Conservation (phyloP, 208 protist genomes). For the Dictyostelium gargantuum region DNA sequence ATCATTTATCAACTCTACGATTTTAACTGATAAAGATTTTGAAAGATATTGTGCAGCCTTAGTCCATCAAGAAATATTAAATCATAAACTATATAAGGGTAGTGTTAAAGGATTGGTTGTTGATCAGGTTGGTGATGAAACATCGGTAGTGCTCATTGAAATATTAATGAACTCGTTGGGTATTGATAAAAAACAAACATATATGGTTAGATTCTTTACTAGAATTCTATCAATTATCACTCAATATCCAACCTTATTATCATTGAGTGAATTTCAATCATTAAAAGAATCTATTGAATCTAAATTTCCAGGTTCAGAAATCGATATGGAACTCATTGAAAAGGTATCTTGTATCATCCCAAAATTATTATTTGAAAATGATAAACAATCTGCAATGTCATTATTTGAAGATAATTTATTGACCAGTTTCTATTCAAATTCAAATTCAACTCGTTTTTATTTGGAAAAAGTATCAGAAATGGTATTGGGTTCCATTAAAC, state of each 20-base stretch:
- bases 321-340: not conserved
- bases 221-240: not conserved
- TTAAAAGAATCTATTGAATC: not conserved
- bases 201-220: not conserved
- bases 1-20: not conserved
- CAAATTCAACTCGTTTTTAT: not conserved
- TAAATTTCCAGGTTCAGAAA: not conserved
- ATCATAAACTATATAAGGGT: not conserved
- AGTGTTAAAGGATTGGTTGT: not conserved
- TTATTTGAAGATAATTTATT: not conserved
- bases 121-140: not conserved
- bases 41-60: not conserved
- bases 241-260: not conserved
- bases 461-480: not conserved
- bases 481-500: not conserved
- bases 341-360: not conserved
- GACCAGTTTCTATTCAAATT: not conserved
- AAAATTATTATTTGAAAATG: not conserved
- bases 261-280: not conserved
- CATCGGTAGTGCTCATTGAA: no score
- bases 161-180: not conserved
- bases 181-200: not conserved
- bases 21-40: not conserved
- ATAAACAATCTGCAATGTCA: not conserved
- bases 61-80: not conserved